Conservation (phyloP, 371 early-diverging fungal genomes). For the Mortierella sp. region DNA sequence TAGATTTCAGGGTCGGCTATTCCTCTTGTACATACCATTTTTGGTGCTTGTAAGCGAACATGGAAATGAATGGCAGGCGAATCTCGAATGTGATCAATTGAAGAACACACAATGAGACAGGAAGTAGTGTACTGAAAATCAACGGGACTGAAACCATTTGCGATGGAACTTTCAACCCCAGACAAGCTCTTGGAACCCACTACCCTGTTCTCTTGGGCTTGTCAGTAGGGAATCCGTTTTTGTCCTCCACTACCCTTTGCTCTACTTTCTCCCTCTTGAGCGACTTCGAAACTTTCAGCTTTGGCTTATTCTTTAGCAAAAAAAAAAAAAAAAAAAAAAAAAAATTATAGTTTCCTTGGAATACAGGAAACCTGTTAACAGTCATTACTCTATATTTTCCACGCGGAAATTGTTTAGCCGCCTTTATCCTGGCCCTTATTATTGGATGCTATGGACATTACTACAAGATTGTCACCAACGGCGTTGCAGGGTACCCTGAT, state of each 20-base stretch:
- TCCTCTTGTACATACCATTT: constrained; percentile 42
- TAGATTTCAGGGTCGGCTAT: constrained; percentile 51
- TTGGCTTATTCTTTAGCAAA: neutral
- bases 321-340: neutral
- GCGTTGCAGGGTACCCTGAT: constrained; percentile 82
- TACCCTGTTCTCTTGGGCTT: neutral
- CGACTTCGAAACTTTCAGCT: neutral
- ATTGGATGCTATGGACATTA: constrained; percentile 81
- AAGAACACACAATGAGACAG: neutral
- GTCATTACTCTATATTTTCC: neutral
- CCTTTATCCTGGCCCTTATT: constrained; percentile 77
- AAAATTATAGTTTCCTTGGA: neutral
- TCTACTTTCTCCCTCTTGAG: too few relatives aligned
- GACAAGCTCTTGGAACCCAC: neutral
- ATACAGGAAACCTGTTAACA: neutral
- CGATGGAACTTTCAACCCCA: neutral
- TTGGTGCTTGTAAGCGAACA: constrained; percentile 41
- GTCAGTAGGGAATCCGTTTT: too few relatives aligned
- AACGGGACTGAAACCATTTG: too few relatives aligned
- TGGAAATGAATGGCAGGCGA: neutral
- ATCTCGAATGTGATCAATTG: neutral
- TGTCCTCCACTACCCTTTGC: too few relatives aligned
- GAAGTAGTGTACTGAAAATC: too few relatives aligned
- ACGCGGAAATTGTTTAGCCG: constrained; percentile 62
- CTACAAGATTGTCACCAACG: constrained; percentile 83